Base-by-base conservation (phyloP, 2,329 filamentous ascomycete species). In the Colletotrichum filicis region DNA sequence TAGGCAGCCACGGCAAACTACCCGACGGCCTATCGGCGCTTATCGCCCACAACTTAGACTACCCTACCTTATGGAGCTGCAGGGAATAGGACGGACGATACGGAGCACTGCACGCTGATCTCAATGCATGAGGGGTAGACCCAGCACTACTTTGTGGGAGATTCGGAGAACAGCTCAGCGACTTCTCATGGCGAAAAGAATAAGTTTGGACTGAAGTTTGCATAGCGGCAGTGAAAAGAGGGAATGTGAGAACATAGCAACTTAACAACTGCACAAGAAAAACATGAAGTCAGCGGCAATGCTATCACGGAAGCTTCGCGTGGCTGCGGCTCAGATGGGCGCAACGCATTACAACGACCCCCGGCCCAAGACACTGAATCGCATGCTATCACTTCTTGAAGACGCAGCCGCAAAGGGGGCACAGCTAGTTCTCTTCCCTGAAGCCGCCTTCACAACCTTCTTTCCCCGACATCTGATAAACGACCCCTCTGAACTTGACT, bases 271-370 rank as follows among this genome's bases (percentile, higher is more conserved):
- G 42, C 37, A 42, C 16, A 19, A 49, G 19, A 4, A 22, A n/a
- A 22, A 1, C 42, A 35, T 8, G 1, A 52, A 4, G 4, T 22
- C 42, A 35, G 22, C 4, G 28, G 19, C 46, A 5, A 72, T 72
- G 69, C 37, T 24, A 28, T 68, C 68, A 46, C 22, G 53, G 4
- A 57, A 26, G 19, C 57, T 72, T 22, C 58, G 53, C 6, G 82
- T 90, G n/a, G 88, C 87, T 3, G 88, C 87, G 0, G 88, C 87
- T 74, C 88, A 90, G 78, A 81, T 90, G 77, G 88, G 88, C 71
- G 81, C 85, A 1, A 83, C 74, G 66, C 49, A 80, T 81, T 42
- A 79, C 79, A 32, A 83, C 85, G n/a, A 76, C 80, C 5, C 84
- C 86, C 32, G 74, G 76, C 55, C 81, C 11, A 62, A 85, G 53